Percentiles rank a stretch among this genome's conserved stretches.
These are phyloP conservation scores for Fusarium acutatum DNA, from an alignment of 2,329 filamentous ascomycete species.

Conservation along the genomic window DNA sequence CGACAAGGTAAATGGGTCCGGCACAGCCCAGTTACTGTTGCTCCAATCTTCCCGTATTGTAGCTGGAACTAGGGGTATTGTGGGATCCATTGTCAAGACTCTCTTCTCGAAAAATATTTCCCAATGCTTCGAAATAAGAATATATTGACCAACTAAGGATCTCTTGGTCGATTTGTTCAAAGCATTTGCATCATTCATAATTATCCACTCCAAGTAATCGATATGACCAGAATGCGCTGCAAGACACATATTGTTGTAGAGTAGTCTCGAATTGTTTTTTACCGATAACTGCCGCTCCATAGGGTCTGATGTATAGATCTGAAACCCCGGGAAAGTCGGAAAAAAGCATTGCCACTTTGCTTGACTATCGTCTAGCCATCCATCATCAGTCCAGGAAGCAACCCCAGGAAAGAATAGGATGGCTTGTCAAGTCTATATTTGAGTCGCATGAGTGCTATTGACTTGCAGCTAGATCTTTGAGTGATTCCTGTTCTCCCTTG, in stretches of 20 bases:
- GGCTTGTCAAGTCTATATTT: fast-evolving
- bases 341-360: fast-evolving
- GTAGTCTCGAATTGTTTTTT: fast-evolving
- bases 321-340: fast-evolving
- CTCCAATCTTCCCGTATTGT: fast-evolving
- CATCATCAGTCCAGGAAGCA: background rate
- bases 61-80: background rate
- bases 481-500: fast-evolving
- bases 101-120: background rate
- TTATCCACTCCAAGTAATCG: background rate
- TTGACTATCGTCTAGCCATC: background rate
- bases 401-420: background rate
- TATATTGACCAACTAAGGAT: fast-evolving
- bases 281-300: background rate
- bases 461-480: fast-evolving
- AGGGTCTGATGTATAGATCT: fast-evolving
- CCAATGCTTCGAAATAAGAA: background rate
- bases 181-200: background rate
- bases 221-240: fast-evolving
- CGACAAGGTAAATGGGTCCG: fast-evolving
- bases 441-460: background rate
- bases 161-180: fast-evolving
- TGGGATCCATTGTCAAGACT: background rate
- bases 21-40: too few relatives aligned
- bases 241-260: background rate